These are phyloP conservation scores for Corymbia citriodora DNA, from an alignment of 441 rosid species.

Conservation along the genomic window DNA sequence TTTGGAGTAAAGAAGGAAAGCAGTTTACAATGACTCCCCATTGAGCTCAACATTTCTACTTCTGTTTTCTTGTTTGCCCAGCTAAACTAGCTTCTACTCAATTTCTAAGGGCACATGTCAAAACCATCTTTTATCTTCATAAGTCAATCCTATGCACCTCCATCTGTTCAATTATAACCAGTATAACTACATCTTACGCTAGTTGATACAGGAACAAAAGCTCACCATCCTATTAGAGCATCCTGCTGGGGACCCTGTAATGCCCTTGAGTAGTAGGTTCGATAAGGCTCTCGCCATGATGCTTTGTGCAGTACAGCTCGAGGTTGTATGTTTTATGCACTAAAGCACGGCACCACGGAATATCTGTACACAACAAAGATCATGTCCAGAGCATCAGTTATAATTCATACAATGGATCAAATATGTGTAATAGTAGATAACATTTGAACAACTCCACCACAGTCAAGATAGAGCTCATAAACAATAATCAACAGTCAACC, in stretches of 20 bases:
- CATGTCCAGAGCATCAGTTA: neutral
- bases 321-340: neutral
- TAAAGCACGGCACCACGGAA: neutral
- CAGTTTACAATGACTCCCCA: neutral
- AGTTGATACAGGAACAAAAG: neutral
- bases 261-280: conserved; percentile 36
- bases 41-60: neutral
- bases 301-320: neutral
- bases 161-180: neutral
- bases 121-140: neutral
- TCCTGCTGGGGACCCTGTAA: conserved; percentile 33
- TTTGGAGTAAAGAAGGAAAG: neutral
- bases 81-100: neutral
- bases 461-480: neutral
- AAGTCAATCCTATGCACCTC: neutral
- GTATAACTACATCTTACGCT: neutral
- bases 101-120: neutral
- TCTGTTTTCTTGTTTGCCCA: neutral
- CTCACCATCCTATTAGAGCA: conserved; percentile 40
- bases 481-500: neutral
- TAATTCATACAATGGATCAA: neutral
- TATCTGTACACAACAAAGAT: neutral
- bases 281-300: conserved; percentile 60
- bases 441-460: neutral
- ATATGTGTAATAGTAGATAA: neutral